phyloP scores from a whole-genome alignment of 768 basidiomycete genomes.

The Lactarius sp. region DNA sequence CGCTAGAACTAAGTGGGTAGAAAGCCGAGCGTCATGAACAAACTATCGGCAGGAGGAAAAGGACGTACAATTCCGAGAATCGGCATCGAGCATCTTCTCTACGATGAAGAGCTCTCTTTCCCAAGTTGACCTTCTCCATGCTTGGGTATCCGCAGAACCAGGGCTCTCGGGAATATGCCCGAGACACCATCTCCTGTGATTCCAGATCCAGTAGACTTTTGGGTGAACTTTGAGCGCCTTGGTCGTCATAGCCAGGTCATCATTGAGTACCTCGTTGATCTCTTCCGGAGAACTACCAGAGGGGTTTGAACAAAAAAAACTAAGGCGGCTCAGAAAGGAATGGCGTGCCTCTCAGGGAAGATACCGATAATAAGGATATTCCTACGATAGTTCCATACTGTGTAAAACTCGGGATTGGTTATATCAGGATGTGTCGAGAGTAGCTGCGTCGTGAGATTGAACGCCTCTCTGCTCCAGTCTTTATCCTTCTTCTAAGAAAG shows the following conservation, averaged over 20 bases:
- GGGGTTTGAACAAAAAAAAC: not conserved
- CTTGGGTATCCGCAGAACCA: conserved; percentile 41
- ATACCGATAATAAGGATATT: conserved; percentile 68
- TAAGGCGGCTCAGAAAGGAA: not conserved
- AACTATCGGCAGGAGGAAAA: not conserved
- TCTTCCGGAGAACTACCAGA: conserved; percentile 51
- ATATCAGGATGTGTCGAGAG: conserved; percentile 46
- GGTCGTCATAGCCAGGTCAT: conserved; percentile 80
- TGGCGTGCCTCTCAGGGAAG: conserved; percentile 58
- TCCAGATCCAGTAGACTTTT: conserved; percentile 99
- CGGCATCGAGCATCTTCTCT: conserved; percentile 88
- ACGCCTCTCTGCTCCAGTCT: conserved; percentile 70
- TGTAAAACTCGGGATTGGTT: conserved; percentile 90
- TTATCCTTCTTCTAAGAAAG: conserved; percentile 55
- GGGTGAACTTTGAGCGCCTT: conserved; percentile 77
- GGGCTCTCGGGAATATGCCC: conserved; percentile 79
- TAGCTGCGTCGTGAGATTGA: conserved; percentile 70
- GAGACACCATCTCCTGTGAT: conserved; percentile 93
- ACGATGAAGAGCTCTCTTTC: conserved; percentile 79
- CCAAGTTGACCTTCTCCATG: conserved; percentile 84
- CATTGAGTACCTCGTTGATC: conserved; percentile 56
- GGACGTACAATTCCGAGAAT: conserved; percentile 85
- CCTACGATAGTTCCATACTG: conserved; percentile 92
- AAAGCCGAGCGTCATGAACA: conserved; percentile 3
- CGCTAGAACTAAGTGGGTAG: conserved; percentile 63